Percentiles rank a stretch among this genome's conserved stretches.
Evolutionary conservation across 345 rosid genomes (phyloP).

Genomic region (Acer yangbiense): DNA sequence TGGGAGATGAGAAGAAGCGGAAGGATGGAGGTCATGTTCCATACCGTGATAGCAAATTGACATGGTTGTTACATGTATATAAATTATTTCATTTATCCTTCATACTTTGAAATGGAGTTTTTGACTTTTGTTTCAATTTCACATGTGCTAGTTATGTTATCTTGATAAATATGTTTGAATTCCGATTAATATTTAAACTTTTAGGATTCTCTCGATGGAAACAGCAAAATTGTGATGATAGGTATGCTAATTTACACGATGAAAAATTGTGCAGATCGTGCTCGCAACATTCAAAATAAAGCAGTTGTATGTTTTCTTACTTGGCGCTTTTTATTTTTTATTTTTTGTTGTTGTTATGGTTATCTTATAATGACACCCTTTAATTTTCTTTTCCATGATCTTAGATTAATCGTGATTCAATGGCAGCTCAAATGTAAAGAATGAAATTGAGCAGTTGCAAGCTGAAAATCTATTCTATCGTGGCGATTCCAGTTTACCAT

Average conservation of each 20-base stretch:
- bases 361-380: neutral
- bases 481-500: constrained; percentile 61
- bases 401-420: constrained; percentile 90
- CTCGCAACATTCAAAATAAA: constrained; percentile 94
- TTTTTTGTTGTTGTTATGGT: neutral
- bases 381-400: neutral
- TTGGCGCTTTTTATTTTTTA: neutral
- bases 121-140: constrained; percentile 11
- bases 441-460: constrained; percentile 95
- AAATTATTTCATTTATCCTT: neutral
- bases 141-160: too few relatives aligned
- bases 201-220: constrained; percentile 95
- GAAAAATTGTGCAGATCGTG: constrained; percentile 68
- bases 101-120: neutral
- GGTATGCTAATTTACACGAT: constrained; percentile 49
- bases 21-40: constrained; percentile 97
- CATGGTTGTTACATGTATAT: constrained; percentile 85
- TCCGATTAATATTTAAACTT: constrained; percentile 23
- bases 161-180: neutral
- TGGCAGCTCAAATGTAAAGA: constrained; percentile 74
- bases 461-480: constrained; percentile 80
- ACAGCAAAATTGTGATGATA: constrained; percentile 97
- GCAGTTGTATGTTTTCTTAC: constrained; percentile 67
- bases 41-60: constrained; percentile 97
- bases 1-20: constrained; percentile 93